Evolutionary conservation across 495 filamentous ascomycete species (phyloP).

Genomic region (Penicillium crystallinum): DNA sequence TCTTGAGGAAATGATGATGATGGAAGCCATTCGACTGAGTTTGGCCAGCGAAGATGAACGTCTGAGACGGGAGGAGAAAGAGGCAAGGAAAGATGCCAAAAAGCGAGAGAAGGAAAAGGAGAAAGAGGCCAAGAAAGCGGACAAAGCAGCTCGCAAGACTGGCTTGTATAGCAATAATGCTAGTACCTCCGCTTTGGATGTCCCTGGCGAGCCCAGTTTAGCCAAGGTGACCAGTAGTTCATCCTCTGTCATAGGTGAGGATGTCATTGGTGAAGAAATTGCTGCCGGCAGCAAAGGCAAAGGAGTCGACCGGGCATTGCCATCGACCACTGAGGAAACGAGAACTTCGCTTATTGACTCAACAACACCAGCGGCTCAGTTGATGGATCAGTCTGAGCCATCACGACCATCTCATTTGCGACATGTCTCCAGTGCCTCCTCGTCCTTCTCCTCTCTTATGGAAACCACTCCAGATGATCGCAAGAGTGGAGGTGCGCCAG

Average conservation of each 20-base stretch:
- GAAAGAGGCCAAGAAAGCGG: slow-evolving; percentile 75
- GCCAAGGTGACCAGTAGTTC: slow-evolving; percentile 33
- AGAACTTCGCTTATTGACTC: not conserved
- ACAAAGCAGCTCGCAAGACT: slow-evolving; percentile 59
- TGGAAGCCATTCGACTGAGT: slow-evolving; percentile 87
- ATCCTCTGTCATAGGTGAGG: slow-evolving; percentile 24
- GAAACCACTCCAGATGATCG: slow-evolving; percentile 56
- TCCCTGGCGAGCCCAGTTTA: slow-evolving; percentile 19
- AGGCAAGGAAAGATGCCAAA: slow-evolving; percentile 72
- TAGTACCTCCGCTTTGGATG: slow-evolving; percentile 35
- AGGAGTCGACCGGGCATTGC: slow-evolving; percentile 56
- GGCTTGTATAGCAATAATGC: slow-evolving; percentile 44
- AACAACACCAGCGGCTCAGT: not conserved
- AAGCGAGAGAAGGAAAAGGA: slow-evolving; percentile 77
- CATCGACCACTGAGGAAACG: slow-evolving; percentile 6
- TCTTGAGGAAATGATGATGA: slow-evolving; percentile 96
- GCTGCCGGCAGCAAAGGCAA: slow-evolving; percentile 67
- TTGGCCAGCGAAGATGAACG: slow-evolving; percentile 88
- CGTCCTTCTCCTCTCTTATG: slow-evolving; percentile 66
- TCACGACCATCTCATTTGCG: slow-evolving; percentile 62
- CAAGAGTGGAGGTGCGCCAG: slow-evolving; percentile 29
- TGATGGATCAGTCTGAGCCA: slow-evolving; percentile 30
- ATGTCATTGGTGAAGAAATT: slow-evolving; percentile 26
- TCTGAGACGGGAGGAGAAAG: slow-evolving; percentile 74
- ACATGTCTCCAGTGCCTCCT: slow-evolving; percentile 78